phyloP scores from a whole-genome alignment of 257 asterid species.

The Coffea canephora region DNA sequence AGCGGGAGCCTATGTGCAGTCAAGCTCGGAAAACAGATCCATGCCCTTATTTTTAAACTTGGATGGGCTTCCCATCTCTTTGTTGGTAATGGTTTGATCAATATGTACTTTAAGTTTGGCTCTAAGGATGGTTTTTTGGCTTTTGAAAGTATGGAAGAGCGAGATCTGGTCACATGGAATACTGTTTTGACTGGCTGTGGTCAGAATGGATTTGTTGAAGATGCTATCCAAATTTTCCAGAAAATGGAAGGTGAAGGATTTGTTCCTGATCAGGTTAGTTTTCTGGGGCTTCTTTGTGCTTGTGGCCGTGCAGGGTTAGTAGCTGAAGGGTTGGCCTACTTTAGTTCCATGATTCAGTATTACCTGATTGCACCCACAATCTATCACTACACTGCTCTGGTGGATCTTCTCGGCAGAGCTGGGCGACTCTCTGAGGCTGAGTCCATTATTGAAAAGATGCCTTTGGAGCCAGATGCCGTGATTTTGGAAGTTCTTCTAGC shows the following conservation, averaged over 20 bases:
- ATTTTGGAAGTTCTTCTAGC: constrained; percentile 23
- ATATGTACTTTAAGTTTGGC: constrained; percentile 27
- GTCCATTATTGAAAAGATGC: constrained; percentile 23
- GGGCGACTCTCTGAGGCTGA: constrained; percentile 27
- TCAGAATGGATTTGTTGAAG: constrained; percentile 21
- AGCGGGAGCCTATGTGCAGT: constrained; percentile 11
- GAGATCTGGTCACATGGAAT: constrained; percentile 30
- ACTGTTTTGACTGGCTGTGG: constrained; percentile 28
- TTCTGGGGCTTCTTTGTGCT: constrained; percentile 25
- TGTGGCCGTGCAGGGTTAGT: constrained; percentile 23
- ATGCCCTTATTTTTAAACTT: constrained; percentile 18
- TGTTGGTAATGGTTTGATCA: constrained; percentile 20
- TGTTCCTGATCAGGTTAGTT: constrained; percentile 23
- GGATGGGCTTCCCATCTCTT: constrained; percentile 15
- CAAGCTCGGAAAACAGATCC: constrained; percentile 27
- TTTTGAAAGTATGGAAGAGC: constrained; percentile 15
- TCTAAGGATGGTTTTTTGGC: constrained; percentile 14
- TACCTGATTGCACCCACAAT: constrained; percentile 8
- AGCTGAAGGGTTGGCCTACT: constrained; percentile 29
- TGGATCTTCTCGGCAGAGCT: constrained; percentile 29
- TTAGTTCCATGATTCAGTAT: constrained; percentile 20
- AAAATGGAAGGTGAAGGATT: constrained; percentile 19
- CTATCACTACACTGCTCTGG: constrained; percentile 24
- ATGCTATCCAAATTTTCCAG: constrained; percentile 19
- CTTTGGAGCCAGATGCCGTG: constrained; percentile 25